Percentiles rank a stretch among this genome's conserved stretches.
phyloP scores from a whole-genome alignment of 2,329 filamentous ascomycete species.

The Elsinoe ampelina region DNA sequence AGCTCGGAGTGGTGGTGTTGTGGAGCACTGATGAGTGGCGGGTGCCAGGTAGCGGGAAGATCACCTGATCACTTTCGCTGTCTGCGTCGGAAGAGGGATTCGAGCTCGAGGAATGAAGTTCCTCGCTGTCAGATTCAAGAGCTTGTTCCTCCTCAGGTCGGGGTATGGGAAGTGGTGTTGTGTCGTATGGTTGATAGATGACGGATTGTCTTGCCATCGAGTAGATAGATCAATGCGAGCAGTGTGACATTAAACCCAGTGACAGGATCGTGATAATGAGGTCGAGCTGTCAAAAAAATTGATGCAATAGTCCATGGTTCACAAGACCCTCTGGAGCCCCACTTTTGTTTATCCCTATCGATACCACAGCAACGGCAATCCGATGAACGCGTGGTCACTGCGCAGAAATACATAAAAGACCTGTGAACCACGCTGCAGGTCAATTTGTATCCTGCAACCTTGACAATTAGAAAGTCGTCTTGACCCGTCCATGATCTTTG shows the following conservation, averaged over 20 bases:
- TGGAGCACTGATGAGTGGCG: background rate
- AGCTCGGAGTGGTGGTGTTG: background rate
- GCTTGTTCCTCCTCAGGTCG: background rate
- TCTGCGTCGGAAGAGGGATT: background rate
- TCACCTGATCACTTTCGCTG: background rate
- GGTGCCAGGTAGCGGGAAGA: background rate
- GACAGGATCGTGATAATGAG: background rate
- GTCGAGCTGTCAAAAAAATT: background rate
- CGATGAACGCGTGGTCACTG: background rate
- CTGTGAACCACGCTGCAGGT: no score
- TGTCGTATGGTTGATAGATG: background rate
- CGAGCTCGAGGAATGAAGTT: background rate
- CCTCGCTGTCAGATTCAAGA: background rate
- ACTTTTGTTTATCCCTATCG: background rate
- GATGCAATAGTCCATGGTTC: background rate
- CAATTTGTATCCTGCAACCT: no score
- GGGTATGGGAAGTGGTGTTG: background rate
- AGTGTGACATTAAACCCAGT: background rate
- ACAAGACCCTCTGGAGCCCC: background rate
- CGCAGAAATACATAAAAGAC: background rate
- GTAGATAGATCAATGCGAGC: background rate
- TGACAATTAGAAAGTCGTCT: no score
- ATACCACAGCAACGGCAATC: background rate
- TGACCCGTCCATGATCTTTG: no score
- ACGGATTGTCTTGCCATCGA: conserved; percentile 1